phyloP scores from a whole-genome alignment of 2,329 filamentous ascomycete genomes.

The Diaporthe citrichinensis region DNA sequence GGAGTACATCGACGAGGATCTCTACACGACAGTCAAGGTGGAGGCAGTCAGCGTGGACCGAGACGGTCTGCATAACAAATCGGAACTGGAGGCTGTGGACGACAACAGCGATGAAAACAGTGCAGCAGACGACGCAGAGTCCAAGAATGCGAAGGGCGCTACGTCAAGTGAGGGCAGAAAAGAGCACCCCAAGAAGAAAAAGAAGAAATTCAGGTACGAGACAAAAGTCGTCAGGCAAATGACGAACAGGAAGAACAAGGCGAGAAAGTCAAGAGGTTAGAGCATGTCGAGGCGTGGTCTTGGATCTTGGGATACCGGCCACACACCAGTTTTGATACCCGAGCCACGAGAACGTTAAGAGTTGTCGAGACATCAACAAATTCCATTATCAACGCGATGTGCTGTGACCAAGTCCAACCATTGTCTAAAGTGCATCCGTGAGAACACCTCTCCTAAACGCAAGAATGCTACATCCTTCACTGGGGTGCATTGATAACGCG shows the following conservation, averaged over 20 bases:
- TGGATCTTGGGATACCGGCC: background rate
- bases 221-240: conserved; percentile 87
- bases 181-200: conserved; percentile 80
- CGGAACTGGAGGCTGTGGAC: conserved; percentile 54
- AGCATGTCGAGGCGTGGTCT: conserved; percentile 48
- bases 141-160: conserved; percentile 48
- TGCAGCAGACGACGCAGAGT: conserved; percentile 48
- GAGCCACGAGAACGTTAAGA: background rate
- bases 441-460: conserved; percentile 38
- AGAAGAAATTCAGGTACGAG: conserved; percentile 94
- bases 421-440: conserved; percentile 41
- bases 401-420: conserved; percentile 37
- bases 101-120: conserved; percentile 52
- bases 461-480: conserved; percentile 40
- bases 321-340: conserved; percentile 39
- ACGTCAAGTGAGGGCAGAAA: conserved; percentile 62
- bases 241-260: conserved; percentile 78
- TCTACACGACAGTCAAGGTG: conserved; percentile 94
- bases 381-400: conserved; percentile 39
- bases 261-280: conserved; percentile 63
- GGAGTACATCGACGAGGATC: conserved; percentile 96
- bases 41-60: conserved; percentile 87
- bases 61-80: conserved; percentile 76
- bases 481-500: conserved; percentile 32
- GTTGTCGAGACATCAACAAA: conserved; percentile 38